A percentile compares a stretch with the other conserved stretches of the same genome.
Evolutionary conservation across 2,329 filamentous ascomycete species (phyloP).

Genomic region (Westerdykella sp.): DNA sequence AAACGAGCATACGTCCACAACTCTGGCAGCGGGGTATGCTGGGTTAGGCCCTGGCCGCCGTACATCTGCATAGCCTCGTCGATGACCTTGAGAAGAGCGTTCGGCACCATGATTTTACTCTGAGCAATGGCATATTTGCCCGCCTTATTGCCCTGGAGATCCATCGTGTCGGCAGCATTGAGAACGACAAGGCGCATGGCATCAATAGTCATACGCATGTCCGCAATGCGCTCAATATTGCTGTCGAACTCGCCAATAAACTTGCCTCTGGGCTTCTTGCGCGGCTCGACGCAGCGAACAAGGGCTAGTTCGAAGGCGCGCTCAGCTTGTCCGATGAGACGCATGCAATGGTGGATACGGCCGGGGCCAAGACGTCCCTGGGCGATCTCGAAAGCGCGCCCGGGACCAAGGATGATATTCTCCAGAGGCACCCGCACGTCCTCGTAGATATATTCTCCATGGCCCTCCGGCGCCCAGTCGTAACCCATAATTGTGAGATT

Average conservation of each 20-base stretch:
- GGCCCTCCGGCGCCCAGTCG: conserved; percentile 40
- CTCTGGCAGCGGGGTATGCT: conserved; percentile 39
- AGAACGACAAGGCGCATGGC: conserved; percentile 37
- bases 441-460: conserved; percentile 40
- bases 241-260: conserved; percentile 39
- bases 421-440: conserved; percentile 37
- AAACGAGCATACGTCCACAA: conserved; percentile 42
- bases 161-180: conserved; percentile 41
- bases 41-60: conserved; percentile 39
- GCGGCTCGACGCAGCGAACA: conserved; percentile 33
- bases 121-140: conserved; percentile 39
- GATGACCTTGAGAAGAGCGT: conserved; percentile 36
- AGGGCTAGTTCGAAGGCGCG: conserved; percentile 39
- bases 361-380: conserved; percentile 40
- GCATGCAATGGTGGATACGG: conserved; percentile 42
- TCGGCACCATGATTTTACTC: conserved; percentile 41
- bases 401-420: conserved; percentile 40
- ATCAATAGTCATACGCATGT: conserved; percentile 40
- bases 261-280: conserved; percentile 38
- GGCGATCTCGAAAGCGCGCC: conserved; percentile 40
- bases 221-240: conserved; percentile 39
- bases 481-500: conserved; percentile 41
- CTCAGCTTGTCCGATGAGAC: conserved; percentile 40
- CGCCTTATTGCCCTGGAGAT: conserved; percentile 38
- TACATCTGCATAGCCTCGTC: conserved; percentile 43